These are phyloP conservation scores for Pterocarpus macrocarpus DNA, from an alignment of 306 rosid genomes.

Conservation along the genomic window DNA sequence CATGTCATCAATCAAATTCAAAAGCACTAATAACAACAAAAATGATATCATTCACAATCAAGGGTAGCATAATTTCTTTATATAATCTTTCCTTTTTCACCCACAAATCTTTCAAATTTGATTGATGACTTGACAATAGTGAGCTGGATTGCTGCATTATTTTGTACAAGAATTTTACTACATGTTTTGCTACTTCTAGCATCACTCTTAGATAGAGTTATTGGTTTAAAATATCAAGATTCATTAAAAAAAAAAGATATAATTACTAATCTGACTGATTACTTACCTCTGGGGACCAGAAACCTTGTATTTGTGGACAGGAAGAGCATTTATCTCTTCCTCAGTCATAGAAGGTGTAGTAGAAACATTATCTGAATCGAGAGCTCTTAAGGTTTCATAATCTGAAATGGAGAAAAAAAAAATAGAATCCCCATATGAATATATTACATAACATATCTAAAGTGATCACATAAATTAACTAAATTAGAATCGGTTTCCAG, in stretches of 20 bases:
- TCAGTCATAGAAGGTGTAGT: conserved; percentile 83
- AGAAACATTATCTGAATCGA: conserved; percentile 84
- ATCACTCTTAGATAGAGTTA: not conserved
- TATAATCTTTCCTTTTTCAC: too few species aligned
- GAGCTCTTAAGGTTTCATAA: conserved; percentile 87
- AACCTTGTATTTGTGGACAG: conserved; percentile 84
- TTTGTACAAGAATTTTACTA: too few species aligned
- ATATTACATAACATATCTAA: conserved; percentile 24
- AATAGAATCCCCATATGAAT: not conserved
- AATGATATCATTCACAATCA: not conserved
- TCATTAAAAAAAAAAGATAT: conserved; percentile 5
- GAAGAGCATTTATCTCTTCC: conserved; percentile 90
- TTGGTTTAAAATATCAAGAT: conserved; percentile 4
- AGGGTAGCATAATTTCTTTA: not conserved
- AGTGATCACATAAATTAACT: conserved; percentile 24
- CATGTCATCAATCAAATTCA: conserved; percentile 11
- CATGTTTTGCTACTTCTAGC: too few species aligned
- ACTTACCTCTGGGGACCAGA: conserved; percentile 73
- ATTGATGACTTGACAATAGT: not conserved
- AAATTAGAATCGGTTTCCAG: conserved; percentile 26
- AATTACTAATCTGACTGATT: conserved; percentile 19
- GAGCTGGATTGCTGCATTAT: conserved; percentile 3
- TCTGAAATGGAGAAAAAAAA: conserved; percentile 46
- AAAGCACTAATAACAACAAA: not conserved
- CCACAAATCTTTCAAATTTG: too few species aligned